Evolutionary conservation across 2,329 filamentous ascomycete genomes (phyloP), one percentile per base, ranked within the genome.

Genomic region (Alternaria burnsii): DNA sequence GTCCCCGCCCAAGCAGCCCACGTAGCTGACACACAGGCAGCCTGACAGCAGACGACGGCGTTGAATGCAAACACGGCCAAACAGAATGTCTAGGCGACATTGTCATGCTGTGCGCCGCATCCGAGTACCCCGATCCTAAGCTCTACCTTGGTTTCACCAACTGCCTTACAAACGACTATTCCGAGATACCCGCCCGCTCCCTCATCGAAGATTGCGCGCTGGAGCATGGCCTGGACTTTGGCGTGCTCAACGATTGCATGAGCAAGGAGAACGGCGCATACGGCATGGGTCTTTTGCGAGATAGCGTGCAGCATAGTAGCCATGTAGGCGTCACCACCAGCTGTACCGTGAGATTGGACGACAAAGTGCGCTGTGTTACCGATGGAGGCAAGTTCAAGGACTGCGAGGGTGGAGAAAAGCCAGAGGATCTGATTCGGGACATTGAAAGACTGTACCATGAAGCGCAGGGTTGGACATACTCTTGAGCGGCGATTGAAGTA

Each of bases 61-160:
- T 98, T 61, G 84, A 88, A 34, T 99, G 95, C 83, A 94, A 85
- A 81, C 95, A 99, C 77, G 95, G 95, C 8, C 91, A 93, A 5
- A 85, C 85, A 42, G 95, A 99, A 81, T 99, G 92, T 78, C 87
- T 98, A 72, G 95, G 95, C 63, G 93, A 99, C 81, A 97, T 97
- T 76, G 84, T 99, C 78, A 91, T 97, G 77, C 90, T 99, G 51
- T 99, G 95, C 81, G 94, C 94, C 34, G 89, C 89, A 60, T 84
- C 90, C 65, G 85, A 95, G 32, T 95, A 95, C 74, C 91, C 92
- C 30, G 89, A 94, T 67, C 91, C 92, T 32, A 95, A 97, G 80
- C 91, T 89, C 66, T 94, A 91, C 71, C 88, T 99, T 22, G 94
- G 94, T 62, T 99, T 98, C 80, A 90, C 93, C 58, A 95, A 96